Conservation (phyloP, 192 early-diverging fungal species). For the Coemansia sp. region DNA sequence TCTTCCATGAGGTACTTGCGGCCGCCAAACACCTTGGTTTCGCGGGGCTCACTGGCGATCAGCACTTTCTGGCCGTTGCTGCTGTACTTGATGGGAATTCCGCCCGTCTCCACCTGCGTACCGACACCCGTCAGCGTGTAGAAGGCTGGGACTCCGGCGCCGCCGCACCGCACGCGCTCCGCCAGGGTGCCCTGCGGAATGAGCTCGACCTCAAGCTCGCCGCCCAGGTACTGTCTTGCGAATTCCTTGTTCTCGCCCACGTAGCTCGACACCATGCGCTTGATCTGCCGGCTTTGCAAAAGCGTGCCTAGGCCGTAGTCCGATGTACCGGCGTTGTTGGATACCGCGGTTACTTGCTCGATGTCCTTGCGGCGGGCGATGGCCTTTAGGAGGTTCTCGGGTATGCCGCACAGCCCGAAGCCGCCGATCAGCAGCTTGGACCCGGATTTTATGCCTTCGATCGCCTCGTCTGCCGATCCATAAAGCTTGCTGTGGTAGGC, state of each 20-base stretch:
- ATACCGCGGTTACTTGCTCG: conserved; percentile 70
- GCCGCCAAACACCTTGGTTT: conserved; percentile 65
- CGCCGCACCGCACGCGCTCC: conserved; percentile 74
- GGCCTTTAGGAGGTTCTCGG: conserved; percentile 73
- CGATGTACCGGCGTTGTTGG: conserved; percentile 76
- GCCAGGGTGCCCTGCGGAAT: conserved; percentile 77
- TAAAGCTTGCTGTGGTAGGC: conserved; percentile 58
- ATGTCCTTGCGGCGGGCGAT: conserved; percentile 60
- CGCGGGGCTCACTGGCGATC: conserved; percentile 63
- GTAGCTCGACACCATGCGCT: conserved; percentile 76
- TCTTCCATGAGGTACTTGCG: conserved; percentile 77
- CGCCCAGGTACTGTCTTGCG: conserved; percentile 73
- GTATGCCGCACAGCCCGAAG: conserved; percentile 79
- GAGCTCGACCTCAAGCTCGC: conserved; percentile 80
- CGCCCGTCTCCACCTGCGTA: conserved; percentile 68
- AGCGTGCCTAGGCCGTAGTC: conserved; percentile 72
- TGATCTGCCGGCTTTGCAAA: conserved; percentile 70
- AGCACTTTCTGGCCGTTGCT: conserved; percentile 45
- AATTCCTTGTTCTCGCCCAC: conserved; percentile 84
- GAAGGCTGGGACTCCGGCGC: conserved; percentile 76
- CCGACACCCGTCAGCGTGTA: conserved; percentile 71
- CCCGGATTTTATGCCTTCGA: conserved; percentile 59
- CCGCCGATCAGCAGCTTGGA: conserved; percentile 69
- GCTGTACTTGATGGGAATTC: conserved; percentile 72
- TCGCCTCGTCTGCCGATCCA: conserved; percentile 60